A percentile compares a stretch with the other conserved stretches of the same genome.
Conservation (phyloP, 1,284 basidiomycete genomes). For the Farysia itapuensis region DNA sequence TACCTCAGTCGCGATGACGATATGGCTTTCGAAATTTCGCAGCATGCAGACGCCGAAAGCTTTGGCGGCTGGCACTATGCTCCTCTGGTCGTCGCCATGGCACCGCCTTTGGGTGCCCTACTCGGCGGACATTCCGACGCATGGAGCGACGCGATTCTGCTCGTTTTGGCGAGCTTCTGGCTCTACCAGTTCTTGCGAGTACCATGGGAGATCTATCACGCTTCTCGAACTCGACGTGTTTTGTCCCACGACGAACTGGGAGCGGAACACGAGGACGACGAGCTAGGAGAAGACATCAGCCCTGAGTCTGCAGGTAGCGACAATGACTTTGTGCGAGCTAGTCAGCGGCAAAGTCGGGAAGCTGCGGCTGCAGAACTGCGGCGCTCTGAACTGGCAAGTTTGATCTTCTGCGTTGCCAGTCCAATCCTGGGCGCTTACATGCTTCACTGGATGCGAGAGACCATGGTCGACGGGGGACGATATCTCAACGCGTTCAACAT, state of each 20-base stretch:
- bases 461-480: conserved; percentile 53
- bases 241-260: conserved; percentile 42
- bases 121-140: conserved; percentile 58
- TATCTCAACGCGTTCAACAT: conserved; percentile 59
- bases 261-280: conserved; percentile 32
- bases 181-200: conserved; percentile 50
- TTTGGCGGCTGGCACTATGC: conserved; percentile 51
- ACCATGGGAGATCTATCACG: conserved; percentile 39
- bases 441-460: conserved; percentile 54
- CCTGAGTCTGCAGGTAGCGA: neutral
- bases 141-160: conserved; percentile 60
- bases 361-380: conserved; percentile 50
- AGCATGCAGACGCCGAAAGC: conserved; percentile 14
- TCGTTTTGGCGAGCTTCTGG: conserved; percentile 60
- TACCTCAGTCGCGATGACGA: conserved; percentile 58
- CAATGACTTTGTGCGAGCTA: neutral
- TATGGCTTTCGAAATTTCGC: conserved; percentile 72
- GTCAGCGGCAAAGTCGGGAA: conserved; percentile 15
- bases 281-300: conserved; percentile 12
- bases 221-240: conserved; percentile 41
- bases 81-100: conserved; percentile 46
- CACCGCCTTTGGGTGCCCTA: conserved; percentile 44
- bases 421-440: conserved; percentile 57
- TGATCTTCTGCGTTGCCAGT: conserved; percentile 52
- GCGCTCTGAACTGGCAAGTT: conserved; percentile 54